Evolutionary conservation across 139 green algal genomes (phyloP).

Genomic region (Diplosphaera chodatii): DNA sequence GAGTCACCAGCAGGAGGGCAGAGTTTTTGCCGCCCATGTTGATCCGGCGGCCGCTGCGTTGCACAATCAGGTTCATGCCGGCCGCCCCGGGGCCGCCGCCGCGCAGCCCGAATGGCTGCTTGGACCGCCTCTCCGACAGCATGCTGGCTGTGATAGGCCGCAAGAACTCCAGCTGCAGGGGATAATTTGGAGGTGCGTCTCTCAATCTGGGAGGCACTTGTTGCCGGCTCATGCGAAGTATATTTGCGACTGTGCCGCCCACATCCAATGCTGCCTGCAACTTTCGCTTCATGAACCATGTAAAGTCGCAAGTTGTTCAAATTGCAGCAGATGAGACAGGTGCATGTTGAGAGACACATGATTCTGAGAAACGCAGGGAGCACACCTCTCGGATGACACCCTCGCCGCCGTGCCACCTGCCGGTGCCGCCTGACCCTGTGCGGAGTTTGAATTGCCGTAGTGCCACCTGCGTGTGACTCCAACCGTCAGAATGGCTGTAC

Average conservation of each 20-base stretch:
- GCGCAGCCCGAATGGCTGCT: conserved; percentile 70
- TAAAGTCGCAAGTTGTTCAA: no score
- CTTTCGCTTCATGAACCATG: no score
- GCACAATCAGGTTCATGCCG: conserved; percentile 75
- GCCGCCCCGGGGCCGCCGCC: conserved; percentile 52
- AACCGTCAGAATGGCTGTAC: no score
- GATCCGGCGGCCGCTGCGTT: conserved; percentile 39
- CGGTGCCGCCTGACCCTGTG: conserved; percentile 68
- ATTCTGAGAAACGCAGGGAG: no score
- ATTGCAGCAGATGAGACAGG: no score
- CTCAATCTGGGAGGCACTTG: no score
- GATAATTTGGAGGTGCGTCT: conserved; percentile 66
- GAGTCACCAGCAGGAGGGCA: conserved; percentile 62
- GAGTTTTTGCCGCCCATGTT: conserved; percentile 75
- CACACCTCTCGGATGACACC: conserved; percentile 83
- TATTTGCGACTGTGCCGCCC: no score
- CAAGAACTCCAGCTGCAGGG: conserved; percentile 81
- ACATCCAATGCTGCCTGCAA: no score
- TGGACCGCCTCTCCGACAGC: conserved; percentile 74
- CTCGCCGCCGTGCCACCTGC: conserved; percentile 74
- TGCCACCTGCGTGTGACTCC: conserved; percentile 53
- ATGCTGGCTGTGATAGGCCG: conserved; percentile 75
- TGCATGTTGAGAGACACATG: no score
- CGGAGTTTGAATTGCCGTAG: conserved; percentile 79
- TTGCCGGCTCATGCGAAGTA: no score